These are phyloP conservation scores for Ceratocystis huliohia DNA, from an alignment of 2,329 filamentous ascomycete genomes.

Conservation along the genomic window DNA sequence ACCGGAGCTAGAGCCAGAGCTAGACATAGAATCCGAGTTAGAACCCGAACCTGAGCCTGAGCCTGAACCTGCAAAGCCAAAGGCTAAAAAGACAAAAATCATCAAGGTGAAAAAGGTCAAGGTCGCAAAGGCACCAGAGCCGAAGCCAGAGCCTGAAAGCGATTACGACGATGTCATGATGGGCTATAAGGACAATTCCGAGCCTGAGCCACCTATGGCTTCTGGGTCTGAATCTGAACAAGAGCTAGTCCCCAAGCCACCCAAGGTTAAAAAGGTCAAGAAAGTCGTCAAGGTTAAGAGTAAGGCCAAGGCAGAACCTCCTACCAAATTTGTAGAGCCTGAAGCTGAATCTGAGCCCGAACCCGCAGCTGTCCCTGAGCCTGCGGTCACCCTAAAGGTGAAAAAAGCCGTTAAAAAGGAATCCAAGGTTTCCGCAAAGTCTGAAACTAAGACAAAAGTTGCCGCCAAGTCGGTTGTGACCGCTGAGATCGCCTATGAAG, in stretches of 20 bases:
- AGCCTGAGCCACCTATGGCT: background rate
- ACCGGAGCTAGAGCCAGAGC: background rate
- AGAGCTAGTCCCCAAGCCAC: conserved; percentile 23
- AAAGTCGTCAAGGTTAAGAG: conserved; percentile 20
- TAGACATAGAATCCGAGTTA: conserved; percentile 21
- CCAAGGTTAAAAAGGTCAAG: conserved; percentile 19
- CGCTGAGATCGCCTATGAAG: background rate
- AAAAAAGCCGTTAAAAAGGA: conserved; percentile 13
- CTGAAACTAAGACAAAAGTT: conserved; percentile 11
- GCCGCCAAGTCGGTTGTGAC: background rate
- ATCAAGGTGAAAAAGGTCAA: conserved; percentile 12
- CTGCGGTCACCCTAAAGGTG: conserved; percentile 4
- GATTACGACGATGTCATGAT: conserved; percentile 2
- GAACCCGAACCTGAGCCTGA: conserved; percentile 23
- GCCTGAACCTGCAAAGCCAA: conserved; percentile 7
- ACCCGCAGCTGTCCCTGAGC: background rate
- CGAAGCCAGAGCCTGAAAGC: conserved; percentile 11
- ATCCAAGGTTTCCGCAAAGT: conserved; percentile 9
- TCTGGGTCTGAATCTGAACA: conserved; percentile 10
- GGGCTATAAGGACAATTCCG: conserved; percentile 8
- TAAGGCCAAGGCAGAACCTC: conserved; percentile 22
- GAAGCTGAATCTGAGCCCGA: background rate
- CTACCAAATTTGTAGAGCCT: conserved; percentile 19
- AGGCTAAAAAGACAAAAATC: conserved; percentile 4
- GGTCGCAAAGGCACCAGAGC: conserved; percentile 9